These are phyloP conservation scores for Wallacemonas collosoma DNA, from an alignment of 208 protist species.

Conservation along the genomic window DNA sequence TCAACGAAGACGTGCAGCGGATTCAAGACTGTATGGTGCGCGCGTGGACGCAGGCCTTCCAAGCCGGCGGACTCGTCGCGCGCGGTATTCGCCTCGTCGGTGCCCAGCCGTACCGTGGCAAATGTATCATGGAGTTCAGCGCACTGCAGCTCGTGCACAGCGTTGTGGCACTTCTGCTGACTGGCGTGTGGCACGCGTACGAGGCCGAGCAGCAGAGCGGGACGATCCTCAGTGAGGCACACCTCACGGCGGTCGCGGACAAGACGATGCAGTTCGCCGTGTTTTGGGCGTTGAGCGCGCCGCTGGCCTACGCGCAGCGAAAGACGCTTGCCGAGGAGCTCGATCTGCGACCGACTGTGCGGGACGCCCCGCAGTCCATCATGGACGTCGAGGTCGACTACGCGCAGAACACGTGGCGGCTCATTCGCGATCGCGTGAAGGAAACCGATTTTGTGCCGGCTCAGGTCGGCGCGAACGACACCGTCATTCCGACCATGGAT, in stretches of 20 bases:
- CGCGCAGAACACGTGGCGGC: conserved; percentile 76
- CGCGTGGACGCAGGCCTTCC: conserved; percentile 85
- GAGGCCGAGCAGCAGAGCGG: conserved; percentile 87
- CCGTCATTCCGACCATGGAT: conserved; percentile 98
- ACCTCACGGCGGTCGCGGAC: conserved; percentile 52
- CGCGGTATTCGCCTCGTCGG: conserved; percentile 72
- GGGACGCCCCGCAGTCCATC: conserved; percentile 44
- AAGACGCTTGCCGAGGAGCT: conserved; percentile 62
- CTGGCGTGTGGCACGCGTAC: conserved; percentile 87
- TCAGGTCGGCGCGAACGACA: conserved; percentile 92
- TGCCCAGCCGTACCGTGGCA: conserved; percentile 51
- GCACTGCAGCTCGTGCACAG: conserved; percentile 88
- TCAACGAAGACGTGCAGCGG: conserved; percentile 61
- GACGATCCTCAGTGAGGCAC: conserved; percentile 20
- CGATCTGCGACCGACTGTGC: conserved; percentile 35
- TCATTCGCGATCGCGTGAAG: conserved; percentile 74
- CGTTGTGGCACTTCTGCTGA: conserved; percentile 93
- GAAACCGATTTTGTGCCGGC: conserved; percentile 89
- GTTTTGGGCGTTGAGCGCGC: conserved; percentile 95
- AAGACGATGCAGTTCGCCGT: conserved; percentile 93
- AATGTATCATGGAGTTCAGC: conserved; percentile 95
- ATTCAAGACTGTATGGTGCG: conserved; percentile 88
- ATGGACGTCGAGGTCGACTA: conserved; percentile 88
- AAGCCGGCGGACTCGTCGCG: conserved; percentile 74
- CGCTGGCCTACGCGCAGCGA: conserved; percentile 60